Evolutionary conservation across 1,284 basidiomycete species (phyloP).

Genomic region (Earliella scabrosa): DNA sequence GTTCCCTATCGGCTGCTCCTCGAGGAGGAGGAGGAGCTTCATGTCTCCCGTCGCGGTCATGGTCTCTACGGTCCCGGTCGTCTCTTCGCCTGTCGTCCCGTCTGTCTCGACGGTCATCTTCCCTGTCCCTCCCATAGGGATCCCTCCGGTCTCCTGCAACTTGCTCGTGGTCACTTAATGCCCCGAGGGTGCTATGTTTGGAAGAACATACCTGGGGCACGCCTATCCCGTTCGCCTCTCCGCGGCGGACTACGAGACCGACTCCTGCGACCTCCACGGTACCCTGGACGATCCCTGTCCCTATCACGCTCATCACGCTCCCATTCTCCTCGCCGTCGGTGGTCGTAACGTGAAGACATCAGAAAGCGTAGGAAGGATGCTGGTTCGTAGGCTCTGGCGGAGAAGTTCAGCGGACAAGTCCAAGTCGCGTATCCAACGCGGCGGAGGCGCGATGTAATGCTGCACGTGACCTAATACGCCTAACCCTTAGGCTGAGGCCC

Average conservation of each 20-base stretch:
- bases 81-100: constrained; percentile 40
- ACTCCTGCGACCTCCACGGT: constrained; percentile 54
- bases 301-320: constrained; percentile 67
- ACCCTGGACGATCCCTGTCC: constrained; percentile 62
- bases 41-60: constrained; percentile 26
- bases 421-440: no score
- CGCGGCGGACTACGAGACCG: constrained; percentile 72
- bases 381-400: not conserved
- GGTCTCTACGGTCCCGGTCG: constrained; percentile 32
- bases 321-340: constrained; percentile 69
- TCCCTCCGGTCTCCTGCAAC: constrained; percentile 34
- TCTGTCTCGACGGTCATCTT: constrained; percentile 33
- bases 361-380: not conserved
- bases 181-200: not conserved
- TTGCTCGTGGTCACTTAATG: not conserved
- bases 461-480: no score
- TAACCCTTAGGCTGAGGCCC: no score
- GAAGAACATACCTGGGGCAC: constrained; percentile 39
- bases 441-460: no score
- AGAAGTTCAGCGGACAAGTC: no score
- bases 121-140: constrained; percentile 30
- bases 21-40: constrained; percentile 23
- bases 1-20: constrained; percentile 21
- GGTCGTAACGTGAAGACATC: constrained; percentile 58
- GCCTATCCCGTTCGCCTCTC: constrained; percentile 49